Evolutionary conservation across 2,329 filamentous ascomycete species (phyloP).

Genomic region (Aspergillus luchuensis): DNA sequence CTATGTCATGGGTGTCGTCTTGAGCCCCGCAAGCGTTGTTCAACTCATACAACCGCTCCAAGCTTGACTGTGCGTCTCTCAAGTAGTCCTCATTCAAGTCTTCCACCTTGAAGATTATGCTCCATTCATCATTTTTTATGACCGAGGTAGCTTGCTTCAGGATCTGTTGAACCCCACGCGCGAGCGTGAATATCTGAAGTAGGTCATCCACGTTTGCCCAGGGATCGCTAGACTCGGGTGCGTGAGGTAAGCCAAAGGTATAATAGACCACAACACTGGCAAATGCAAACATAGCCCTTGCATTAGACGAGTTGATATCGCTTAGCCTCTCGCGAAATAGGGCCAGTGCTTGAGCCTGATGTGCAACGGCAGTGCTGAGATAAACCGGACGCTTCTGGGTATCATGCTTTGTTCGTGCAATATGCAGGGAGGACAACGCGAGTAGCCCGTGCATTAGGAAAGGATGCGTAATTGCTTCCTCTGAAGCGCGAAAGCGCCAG

Average conservation of each 20-base stretch:
- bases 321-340: conserved; percentile 38
- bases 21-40: conserved; percentile 28
- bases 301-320: conserved; percentile 38
- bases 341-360: conserved; percentile 38
- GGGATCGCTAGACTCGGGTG: conserved; percentile 29
- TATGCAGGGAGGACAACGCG: conserved; percentile 37
- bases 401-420: conserved; percentile 32
- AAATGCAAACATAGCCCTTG: conserved; percentile 46
- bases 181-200: conserved; percentile 36
- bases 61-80: conserved; percentile 20
- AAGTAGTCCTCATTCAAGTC: conserved; percentile 25
- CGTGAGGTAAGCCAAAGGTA: conserved; percentile 40
- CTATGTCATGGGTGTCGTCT: conserved; percentile 27
- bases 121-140: conserved; percentile 31
- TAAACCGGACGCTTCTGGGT: conserved; percentile 32
- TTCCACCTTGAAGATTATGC: conserved; percentile 30
- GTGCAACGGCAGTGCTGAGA: conserved; percentile 38
- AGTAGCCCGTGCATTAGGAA: conserved; percentile 43
- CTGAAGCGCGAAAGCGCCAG: conserved; percentile 35
- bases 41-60: conserved; percentile 29
- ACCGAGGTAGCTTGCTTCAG: conserved; percentile 28
- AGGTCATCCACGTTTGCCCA: conserved; percentile 36
- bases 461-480: conserved; percentile 37
- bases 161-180: conserved; percentile 39
- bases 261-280: conserved; percentile 41